These are phyloP conservation scores for Hypericum androsaemum DNA, from an alignment of 345 rosid genomes.

Conservation along the genomic window DNA sequence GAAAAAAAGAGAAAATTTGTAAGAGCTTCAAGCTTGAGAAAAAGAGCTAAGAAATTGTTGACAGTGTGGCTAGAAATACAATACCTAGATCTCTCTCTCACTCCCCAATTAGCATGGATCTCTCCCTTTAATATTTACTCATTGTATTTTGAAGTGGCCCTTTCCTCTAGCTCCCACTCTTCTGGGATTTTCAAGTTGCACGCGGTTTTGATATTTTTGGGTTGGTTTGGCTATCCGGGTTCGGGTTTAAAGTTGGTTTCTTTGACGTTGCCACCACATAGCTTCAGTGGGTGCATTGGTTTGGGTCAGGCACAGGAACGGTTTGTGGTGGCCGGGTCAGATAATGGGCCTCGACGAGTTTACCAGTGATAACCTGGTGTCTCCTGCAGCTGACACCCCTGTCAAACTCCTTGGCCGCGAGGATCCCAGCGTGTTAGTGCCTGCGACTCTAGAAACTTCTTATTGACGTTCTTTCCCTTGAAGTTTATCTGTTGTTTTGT, in stretches of 20 bases:
- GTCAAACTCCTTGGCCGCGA: constrained; percentile 95
- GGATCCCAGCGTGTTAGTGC: constrained; percentile 89
- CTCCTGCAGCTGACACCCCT: constrained; percentile 83
- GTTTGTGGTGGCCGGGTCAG: constrained; percentile 99
- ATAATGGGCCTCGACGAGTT: constrained; percentile 66
- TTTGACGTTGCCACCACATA: too few relatives aligned
- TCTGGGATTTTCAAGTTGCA: too few relatives aligned
- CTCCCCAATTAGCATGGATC: too few relatives aligned
- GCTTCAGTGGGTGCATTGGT: constrained; percentile 83
- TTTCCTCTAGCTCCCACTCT: too few relatives aligned
- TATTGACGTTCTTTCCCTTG: not conserved
- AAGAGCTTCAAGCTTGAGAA: too few relatives aligned
- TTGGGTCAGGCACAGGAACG: constrained; percentile 96
- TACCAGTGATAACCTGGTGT: constrained; percentile 57
- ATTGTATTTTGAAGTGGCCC: too few relatives aligned
- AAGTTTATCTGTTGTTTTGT: not conserved
- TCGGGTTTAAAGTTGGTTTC: constrained; percentile 16
- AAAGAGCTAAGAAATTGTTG: too few relatives aligned
- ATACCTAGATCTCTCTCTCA: too few relatives aligned
- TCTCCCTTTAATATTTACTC: too few relatives aligned
- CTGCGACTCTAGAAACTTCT: constrained; percentile 2
- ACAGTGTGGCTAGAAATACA: too few relatives aligned
- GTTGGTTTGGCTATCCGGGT: constrained; percentile 4
- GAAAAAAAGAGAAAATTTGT: too few relatives aligned
- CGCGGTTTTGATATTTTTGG: too few relatives aligned